A percentile compares a stretch with the other conserved stretches of the same genome.
Evolutionary conservation across 1,284 basidiomycete genomes (phyloP).

Genomic region (Ustilago shanxiensis): DNA sequence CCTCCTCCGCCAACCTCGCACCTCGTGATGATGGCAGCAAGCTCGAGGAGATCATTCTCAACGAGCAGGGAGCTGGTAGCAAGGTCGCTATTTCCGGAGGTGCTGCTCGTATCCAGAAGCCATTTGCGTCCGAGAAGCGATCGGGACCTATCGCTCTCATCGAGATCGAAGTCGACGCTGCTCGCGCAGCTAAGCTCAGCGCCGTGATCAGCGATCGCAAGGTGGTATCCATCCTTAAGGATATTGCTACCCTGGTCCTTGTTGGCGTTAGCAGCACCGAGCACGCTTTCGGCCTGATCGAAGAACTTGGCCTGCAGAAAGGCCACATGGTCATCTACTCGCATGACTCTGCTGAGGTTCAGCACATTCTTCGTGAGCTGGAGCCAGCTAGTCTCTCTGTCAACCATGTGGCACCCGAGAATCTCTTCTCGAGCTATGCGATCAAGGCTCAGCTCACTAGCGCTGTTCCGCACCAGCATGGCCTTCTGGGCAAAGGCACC

Average conservation of each 20-base stretch:
- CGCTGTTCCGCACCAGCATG: conserved; percentile 6
- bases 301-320: conserved; percentile 12
- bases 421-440: conserved; percentile 34
- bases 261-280: conserved; percentile 30
- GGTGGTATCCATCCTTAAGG: conserved; percentile 10
- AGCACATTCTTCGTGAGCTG: conserved; percentile 22
- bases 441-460: neutral
- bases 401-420: conserved; percentile 29
- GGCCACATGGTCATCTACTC: conserved; percentile 27
- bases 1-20: conserved; percentile 14
- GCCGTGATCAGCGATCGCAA: conserved; percentile 19
- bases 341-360: conserved; percentile 23
- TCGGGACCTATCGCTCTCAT: conserved; percentile 12
- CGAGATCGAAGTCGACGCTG: conserved; percentile 18
- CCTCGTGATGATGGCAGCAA: conserved; percentile 17
- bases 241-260: conserved; percentile 16
- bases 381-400: conserved; percentile 15
- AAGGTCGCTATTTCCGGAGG: neutral
- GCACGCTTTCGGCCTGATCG: conserved; percentile 16
- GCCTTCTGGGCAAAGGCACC: neutral
- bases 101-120: conserved; percentile 17
- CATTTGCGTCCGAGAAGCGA: conserved; percentile 24
- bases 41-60: conserved; percentile 9
- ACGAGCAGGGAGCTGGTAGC: conserved; percentile 8
- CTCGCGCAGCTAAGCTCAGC: conserved; percentile 12